These are phyloP conservation scores for Kodamaea sagamina DNA, from an alignment of 805 yeast genomes.

Conservation along the genomic window DNA sequence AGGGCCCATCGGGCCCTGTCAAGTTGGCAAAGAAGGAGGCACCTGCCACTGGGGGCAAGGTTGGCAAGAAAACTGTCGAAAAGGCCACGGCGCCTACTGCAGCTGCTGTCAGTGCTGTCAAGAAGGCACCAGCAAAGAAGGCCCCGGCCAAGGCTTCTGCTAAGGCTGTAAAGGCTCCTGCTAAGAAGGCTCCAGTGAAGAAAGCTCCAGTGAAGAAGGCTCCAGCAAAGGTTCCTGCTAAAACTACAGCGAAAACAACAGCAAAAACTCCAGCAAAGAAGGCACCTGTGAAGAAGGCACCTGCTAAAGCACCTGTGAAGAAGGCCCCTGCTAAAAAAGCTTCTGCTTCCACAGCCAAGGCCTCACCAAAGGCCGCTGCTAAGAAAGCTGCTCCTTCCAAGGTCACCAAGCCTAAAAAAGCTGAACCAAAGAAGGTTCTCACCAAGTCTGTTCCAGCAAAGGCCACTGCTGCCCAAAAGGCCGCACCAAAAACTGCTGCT, in stretches of 20 bases:
- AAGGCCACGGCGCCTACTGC: slow-evolving; percentile 10
- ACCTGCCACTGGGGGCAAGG: slow-evolving; percentile 16
- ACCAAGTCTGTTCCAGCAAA: slow-evolving; percentile 15
- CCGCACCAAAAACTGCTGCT: slow-evolving; percentile 14
- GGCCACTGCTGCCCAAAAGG: slow-evolving; percentile 17
- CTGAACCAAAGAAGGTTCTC: slow-evolving; percentile 18
- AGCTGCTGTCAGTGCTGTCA: slow-evolving; percentile 13
- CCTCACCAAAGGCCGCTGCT: slow-evolving; percentile 26
- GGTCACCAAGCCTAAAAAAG: slow-evolving; percentile 4
- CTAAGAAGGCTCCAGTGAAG: slow-evolving; percentile 12
- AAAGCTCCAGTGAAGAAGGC: slow-evolving; percentile 24
- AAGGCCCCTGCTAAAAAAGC: slow-evolving; percentile 23
- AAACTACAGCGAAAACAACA: slow-evolving; percentile 1
- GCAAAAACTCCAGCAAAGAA: slow-evolving; percentile 19
- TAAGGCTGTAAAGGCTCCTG: slow-evolving; percentile 22
- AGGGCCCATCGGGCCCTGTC: slow-evolving; percentile 87
- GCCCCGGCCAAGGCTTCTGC: slow-evolving; percentile 18
- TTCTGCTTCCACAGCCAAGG: slow-evolving; percentile 14
- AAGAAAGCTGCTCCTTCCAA: slow-evolving; percentile 12
- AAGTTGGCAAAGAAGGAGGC: slow-evolving; percentile 55
- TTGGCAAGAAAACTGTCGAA: slow-evolving; percentile 27
- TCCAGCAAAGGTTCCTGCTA: slow-evolving; percentile 6
- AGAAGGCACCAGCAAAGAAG: slow-evolving; percentile 15
- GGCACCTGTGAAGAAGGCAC: slow-evolving; percentile 21
- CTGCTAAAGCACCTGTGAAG: slow-evolving; percentile 6